phyloP scores from a whole-genome alignment of 2,329 filamentous ascomycete genomes.

The Fusarium sp. region DNA sequence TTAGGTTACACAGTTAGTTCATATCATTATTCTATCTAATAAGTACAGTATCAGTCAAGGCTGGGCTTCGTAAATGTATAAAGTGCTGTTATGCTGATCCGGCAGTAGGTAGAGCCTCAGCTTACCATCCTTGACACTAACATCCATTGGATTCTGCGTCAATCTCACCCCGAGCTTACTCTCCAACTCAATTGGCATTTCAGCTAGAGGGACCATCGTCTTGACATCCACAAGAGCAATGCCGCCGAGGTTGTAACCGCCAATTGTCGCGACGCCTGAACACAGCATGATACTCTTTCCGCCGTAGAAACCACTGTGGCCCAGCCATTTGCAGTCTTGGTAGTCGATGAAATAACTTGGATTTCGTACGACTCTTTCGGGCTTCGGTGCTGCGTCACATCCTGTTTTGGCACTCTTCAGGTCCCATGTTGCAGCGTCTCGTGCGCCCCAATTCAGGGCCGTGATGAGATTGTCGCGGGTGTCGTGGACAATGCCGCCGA shows the following conservation, averaged over 20 bases:
- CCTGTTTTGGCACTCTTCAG: conserved; percentile 31
- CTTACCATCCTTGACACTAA: conserved; percentile 54
- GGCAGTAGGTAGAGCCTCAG: conserved; percentile 58
- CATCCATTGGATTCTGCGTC: conserved; percentile 61
- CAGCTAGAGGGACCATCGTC: conserved; percentile 55
- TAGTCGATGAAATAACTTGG: conserved; percentile 59
- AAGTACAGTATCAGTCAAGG: conserved; percentile 1
- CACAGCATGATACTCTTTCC: conserved; percentile 57
- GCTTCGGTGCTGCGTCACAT: conserved; percentile 26
- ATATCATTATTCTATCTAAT: background rate
- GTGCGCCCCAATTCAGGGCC: conserved; percentile 58
- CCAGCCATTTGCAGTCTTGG: conserved; percentile 62
- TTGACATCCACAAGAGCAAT: conserved; percentile 57
- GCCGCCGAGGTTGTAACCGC: conserved; percentile 52
- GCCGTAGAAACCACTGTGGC: conserved; percentile 49
- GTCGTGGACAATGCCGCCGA: conserved; percentile 58
- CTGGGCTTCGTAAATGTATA: conserved; percentile 58
- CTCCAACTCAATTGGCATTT: conserved; percentile 56
- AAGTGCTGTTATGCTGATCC: conserved; percentile 56
- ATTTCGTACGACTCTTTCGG: conserved; percentile 44
- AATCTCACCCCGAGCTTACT: conserved; percentile 51
- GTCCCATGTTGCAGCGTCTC: conserved; percentile 52
- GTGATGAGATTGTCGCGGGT: conserved; percentile 46
- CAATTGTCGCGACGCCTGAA: conserved; percentile 54
- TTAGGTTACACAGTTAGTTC: background rate